Conservation (phyloP, 768 basidiomycete species). For the Lactarius sp. region DNA sequence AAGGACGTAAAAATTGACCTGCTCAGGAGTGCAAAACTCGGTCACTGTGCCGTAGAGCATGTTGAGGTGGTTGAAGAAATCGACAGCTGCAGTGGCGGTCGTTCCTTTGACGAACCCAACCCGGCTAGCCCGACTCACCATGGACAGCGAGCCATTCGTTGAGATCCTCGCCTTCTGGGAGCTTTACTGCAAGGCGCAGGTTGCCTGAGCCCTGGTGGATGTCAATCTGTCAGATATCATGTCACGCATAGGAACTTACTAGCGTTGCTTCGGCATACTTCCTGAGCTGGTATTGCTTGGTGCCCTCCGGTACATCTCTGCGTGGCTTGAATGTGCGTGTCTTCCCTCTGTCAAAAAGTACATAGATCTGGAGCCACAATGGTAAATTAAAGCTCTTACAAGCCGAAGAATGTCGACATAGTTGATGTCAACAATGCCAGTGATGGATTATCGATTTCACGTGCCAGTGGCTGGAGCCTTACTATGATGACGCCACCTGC, state of each 20-base stretch:
- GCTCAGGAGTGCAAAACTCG: constrained; percentile 93
- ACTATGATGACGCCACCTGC: background rate
- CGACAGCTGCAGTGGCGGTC: constrained; percentile 61
- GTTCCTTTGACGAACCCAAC: background rate
- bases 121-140: constrained; percentile 43
- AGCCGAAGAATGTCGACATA: constrained; percentile 87
- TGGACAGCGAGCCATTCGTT: constrained; percentile 99
- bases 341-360: constrained; percentile 55
- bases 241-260: constrained; percentile 39
- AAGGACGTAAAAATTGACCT: constrained; percentile 45
- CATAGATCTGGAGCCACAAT: background rate
- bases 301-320: constrained; percentile 91
- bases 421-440: background rate
- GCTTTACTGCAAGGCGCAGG: constrained; percentile 81
- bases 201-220: constrained; percentile 84
- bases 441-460: background rate
- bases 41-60: constrained; percentile 99
- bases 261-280: constrained; percentile 97
- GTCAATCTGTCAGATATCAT: background rate
- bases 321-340: constrained; percentile 95
- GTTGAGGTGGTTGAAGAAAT: constrained; percentile 99
- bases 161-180: constrained; percentile 95
- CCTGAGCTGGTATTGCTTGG: constrained; percentile 95
- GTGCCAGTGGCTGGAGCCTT: background rate
- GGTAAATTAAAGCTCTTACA: constrained; percentile 48